phyloP scores from a whole-genome alignment of 345 rosid species.

The Salix udensis region DNA sequence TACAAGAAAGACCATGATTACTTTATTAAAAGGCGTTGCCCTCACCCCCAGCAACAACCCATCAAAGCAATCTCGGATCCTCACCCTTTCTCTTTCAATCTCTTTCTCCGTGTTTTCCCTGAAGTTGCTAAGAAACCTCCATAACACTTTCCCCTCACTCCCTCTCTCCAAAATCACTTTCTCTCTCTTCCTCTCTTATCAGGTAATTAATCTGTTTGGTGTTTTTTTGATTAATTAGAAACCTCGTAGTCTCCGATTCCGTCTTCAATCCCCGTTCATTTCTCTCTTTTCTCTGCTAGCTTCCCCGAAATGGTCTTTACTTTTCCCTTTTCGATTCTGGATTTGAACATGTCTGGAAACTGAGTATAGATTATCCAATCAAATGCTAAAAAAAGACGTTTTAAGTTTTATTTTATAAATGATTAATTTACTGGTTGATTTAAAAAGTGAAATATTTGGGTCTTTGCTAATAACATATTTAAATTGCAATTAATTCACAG shows the following conservation, averaged over 20 bases:
- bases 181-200: not conserved
- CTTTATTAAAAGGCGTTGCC: not conserved
- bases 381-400: not conserved
- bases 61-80: not conserved
- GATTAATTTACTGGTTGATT: not conserved
- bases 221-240: not conserved
- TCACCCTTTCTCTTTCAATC: not conserved
- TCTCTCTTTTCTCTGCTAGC: not conserved
- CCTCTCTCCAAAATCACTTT: not conserved
- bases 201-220: not conserved
- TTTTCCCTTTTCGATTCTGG: not conserved
- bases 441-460: not conserved
- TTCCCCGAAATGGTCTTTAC: not conserved
- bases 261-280: not conserved
- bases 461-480: not conserved
- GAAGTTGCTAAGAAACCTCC: not conserved
- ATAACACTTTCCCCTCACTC: not conserved
- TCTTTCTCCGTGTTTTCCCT: not conserved
- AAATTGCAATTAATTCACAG: not conserved
- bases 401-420: not conserved
- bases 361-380: not conserved
- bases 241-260: not conserved
- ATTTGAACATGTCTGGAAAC: not conserved
- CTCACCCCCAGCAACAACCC: not conserved
- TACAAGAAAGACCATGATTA: not conserved